Conservation (phyloP, 2,329 filamentous ascomycete species). For the Macrophomina phaseolina region DNA sequence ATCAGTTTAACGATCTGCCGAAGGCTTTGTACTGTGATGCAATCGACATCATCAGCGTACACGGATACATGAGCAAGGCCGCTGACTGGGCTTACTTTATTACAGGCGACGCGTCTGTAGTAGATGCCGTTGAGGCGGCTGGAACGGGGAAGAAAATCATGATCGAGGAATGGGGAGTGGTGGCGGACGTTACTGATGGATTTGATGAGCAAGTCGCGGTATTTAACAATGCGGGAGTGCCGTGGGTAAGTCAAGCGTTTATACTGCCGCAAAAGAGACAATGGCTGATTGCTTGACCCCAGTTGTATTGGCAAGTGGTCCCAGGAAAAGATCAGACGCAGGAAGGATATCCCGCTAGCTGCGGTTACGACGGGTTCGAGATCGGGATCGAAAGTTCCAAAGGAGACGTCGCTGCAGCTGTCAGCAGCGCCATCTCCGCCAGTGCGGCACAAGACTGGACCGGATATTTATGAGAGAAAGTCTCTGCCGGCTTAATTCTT, state of each 20-base stretch:
- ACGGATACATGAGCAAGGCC: constrained; percentile 30
- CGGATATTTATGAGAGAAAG: too few species aligned
- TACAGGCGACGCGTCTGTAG: constrained; percentile 26
- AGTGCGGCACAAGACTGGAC: too few species aligned
- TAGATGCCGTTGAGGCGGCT: constrained; percentile 14
- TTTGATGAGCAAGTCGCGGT: constrained; percentile 29
- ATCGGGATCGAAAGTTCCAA: not conserved
- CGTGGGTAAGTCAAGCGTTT: constrained; percentile 15
- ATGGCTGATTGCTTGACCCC: not conserved
- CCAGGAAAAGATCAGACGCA: not conserved
- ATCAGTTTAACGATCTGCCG: constrained; percentile 27
- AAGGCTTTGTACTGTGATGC: constrained; percentile 30
- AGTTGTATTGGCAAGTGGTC: constrained; percentile 10
- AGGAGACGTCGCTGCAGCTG: not conserved
- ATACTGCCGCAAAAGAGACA: not conserved
- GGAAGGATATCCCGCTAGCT: not conserved
- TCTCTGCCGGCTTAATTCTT: too few species aligned
- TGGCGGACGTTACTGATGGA: constrained; percentile 16
- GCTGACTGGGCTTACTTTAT: constrained; percentile 31
- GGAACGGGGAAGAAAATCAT: constrained; percentile 28
- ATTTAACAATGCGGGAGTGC: constrained; percentile 30
- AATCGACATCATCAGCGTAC: constrained; percentile 30
- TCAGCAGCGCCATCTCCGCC: not conserved
- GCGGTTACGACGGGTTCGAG: not conserved
- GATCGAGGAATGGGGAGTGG: constrained; percentile 32